Conservation (phyloP, 2,329 filamentous ascomycete genomes). For the Trichoderma asperellum region DNA sequence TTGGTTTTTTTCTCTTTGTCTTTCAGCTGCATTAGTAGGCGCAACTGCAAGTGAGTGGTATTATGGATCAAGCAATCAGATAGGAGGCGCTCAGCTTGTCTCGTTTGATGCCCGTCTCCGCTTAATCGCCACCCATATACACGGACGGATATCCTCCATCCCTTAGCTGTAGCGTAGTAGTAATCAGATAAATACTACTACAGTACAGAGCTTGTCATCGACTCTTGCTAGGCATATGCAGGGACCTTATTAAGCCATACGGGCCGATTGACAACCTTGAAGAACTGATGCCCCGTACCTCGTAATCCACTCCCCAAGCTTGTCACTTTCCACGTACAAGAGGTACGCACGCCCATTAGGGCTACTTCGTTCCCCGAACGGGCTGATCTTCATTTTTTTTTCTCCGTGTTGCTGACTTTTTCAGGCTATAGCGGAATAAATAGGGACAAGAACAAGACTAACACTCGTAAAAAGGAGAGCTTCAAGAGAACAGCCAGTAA, state of each 20-base stretch:
- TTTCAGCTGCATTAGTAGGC: too few species aligned
- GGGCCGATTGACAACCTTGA: conserved; percentile 12
- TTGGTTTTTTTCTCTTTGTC: background rate
- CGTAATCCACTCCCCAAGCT: background rate
- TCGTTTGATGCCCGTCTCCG: background rate
- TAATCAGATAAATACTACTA: background rate
- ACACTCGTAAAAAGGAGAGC: background rate
- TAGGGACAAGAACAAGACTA: background rate
- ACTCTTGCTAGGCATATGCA: background rate
- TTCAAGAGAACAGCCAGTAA: too few species aligned
- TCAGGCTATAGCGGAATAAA: background rate
- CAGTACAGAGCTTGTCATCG: background rate
- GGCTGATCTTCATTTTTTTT: background rate
- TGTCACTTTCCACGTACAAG: background rate
- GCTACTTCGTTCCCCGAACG: background rate
- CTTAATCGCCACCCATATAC: background rate
- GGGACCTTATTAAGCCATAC: conserved; percentile 1
- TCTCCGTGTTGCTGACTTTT: background rate
- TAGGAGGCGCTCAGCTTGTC: background rate
- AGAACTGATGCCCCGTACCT: background rate
- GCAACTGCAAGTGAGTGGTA: background rate
- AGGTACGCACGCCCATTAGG: background rate
- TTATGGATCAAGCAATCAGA: background rate
- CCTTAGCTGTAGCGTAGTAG: too few species aligned
- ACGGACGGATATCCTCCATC: too few species aligned